Conservation (phyloP, 164 flowering plant genomes). For the Nymphaea colorata region DNA sequence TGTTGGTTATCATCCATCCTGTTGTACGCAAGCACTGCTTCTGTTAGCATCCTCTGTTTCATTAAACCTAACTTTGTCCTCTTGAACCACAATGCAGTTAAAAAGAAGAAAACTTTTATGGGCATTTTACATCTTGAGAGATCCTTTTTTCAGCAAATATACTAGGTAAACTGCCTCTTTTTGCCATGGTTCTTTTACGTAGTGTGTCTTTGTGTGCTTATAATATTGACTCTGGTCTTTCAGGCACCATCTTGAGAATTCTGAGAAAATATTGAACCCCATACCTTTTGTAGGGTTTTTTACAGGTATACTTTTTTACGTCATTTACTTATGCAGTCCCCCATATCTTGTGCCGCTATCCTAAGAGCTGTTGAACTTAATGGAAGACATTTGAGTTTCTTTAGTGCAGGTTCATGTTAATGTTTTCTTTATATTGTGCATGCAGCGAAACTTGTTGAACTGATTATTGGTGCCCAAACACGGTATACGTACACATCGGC, state of each 20-base stretch:
- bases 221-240: constrained; percentile 2
- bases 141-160: constrained; percentile 83
- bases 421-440: constrained; percentile 1
- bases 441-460: constrained; percentile 89
- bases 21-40: neutral
- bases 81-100: constrained; percentile 30
- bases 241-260: constrained; percentile 65
- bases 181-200: neutral
- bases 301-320: constrained; percentile 35
- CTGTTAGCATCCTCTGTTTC: neutral
- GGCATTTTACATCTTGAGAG: constrained; percentile 96
- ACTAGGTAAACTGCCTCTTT: constrained; percentile 40
- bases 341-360: neutral
- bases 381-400: neutral
- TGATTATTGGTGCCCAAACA: constrained; percentile 75
- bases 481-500: constrained; percentile 97
- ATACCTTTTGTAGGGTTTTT: constrained; percentile 76
- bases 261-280: constrained; percentile 55
- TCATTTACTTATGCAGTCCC: neutral
- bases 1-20: neutral
- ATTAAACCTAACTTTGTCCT: neutral
- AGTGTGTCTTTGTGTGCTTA: neutral
- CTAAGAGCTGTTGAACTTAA: neutral
- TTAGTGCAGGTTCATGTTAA: neutral
- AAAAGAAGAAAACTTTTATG: constrained; percentile 74